Percentiles rank a stretch among this genome's conserved stretches.
Evolutionary conservation across 805 yeast species (phyloP).

Genomic region (Nematodospora valgi): DNA sequence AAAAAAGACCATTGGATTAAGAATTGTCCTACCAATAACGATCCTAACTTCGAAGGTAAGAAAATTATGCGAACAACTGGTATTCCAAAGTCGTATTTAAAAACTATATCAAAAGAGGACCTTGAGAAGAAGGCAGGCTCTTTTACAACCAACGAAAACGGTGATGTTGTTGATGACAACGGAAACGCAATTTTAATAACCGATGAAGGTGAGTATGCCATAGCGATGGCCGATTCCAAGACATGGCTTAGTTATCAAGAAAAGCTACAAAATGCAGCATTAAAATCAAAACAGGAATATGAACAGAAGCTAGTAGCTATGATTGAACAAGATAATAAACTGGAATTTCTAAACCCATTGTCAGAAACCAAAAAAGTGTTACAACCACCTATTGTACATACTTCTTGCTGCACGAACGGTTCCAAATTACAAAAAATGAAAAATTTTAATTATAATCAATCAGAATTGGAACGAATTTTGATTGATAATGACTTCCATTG

Average conservation of each 20-base stretch:
- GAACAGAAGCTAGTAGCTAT: constrained; percentile 30
- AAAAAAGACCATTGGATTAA: constrained; percentile 91
- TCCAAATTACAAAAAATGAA: constrained; percentile 55
- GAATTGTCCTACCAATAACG: constrained; percentile 91
- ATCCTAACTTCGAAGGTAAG: constrained; percentile 91
- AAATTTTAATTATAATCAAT: constrained; percentile 36
- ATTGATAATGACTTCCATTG: constrained; percentile 86
- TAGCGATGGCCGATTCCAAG: constrained; percentile 89
- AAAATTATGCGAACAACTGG: constrained; percentile 92
- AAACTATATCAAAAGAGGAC: constrained; percentile 77
- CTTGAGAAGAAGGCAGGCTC: constrained; percentile 44
- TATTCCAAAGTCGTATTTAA: constrained; percentile 90
- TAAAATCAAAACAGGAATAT: constrained; percentile 53
- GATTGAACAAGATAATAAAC: constrained; percentile 26
- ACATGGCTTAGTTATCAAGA: constrained; percentile 89
- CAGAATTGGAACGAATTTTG: constrained; percentile 42
- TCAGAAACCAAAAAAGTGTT: constrained; percentile 47
- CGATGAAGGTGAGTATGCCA: constrained; percentile 93
- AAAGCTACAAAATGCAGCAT: constrained; percentile 49
- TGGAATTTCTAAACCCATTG: constrained; percentile 66
- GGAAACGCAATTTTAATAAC: constrained; percentile 74
- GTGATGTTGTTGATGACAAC: constrained; percentile 42
- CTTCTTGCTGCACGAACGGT: constrained; percentile 72
- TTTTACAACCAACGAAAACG: constrained; percentile 37
- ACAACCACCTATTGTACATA: constrained; percentile 64